Base-by-base conservation (phyloP, 2,329 filamentous ascomycete genomes). In the Graphilbum sp. region DNA sequence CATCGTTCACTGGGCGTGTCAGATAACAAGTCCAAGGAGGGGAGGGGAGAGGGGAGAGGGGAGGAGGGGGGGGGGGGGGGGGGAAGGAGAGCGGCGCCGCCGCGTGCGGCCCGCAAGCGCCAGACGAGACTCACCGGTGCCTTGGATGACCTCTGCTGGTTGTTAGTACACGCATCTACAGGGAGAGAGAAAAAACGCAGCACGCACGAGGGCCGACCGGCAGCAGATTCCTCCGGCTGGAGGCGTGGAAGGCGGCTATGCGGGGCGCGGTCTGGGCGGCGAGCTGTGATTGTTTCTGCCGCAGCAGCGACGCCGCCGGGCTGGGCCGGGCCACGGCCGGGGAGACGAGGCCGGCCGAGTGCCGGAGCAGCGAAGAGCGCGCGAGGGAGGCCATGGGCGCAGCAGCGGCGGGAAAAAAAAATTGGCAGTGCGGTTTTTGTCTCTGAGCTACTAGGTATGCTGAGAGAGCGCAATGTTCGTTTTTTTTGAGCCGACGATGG, bases 231-330 rank as follows among this genome's bases (percentile, higher is more conserved):
- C 74, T 72, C 61, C 73, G 72, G 60, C 75, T 69, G 32, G 83
- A 84, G 52, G 79, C 83, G 62, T 95, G 87, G 72, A 98, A 94
- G 50, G 82, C 78, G 47, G 86, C 79, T 51, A 77, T 67, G 58
- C 75, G 67, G 48, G 62, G 60, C 43, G 56, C 52, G 46, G 59
- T 55, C 49, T 56, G 54, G 41, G 54, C n/a, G n/a, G n/a, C 42
- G 32, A 49, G 38, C 50, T 29, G 24, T 16, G 38, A 24, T 29
- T 48, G 51, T 51, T 43, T 48, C 50, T 52, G 49, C 47, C 13
- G 8, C 15, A 19, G 5, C 7, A 32, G 19, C 27, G 46, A 36
- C 44, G 47, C 40, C 42, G 51, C 40, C 42, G 51, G 46, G 47
- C 43, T 47, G 35, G 25, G 17, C 27, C 40, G 35, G 40, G 27